These are phyloP conservation scores for Sungouiozyma intestinalis DNA, from an alignment of 805 yeast species.

Conservation along the genomic window DNA sequence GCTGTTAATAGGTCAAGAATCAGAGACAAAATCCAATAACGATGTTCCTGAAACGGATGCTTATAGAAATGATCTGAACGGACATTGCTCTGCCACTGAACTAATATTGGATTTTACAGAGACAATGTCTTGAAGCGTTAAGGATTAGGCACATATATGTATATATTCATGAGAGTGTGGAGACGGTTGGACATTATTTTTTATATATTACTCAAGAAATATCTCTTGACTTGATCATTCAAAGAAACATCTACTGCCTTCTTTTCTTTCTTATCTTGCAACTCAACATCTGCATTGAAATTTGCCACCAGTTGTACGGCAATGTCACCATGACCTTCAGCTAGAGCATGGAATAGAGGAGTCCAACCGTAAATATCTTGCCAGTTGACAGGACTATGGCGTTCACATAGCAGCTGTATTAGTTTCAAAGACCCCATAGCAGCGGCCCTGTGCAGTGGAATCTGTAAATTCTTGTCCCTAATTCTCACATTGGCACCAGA, in stretches of 20 bases:
- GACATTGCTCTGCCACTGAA: constrained; percentile 13
- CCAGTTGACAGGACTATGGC: constrained; percentile 54
- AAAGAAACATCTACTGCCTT: constrained; percentile 46
- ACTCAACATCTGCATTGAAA: constrained; percentile 52
- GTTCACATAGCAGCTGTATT: constrained; percentile 41
- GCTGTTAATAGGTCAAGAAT: constrained; percentile 61
- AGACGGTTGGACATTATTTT: not conserved
- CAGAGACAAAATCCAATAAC: constrained; percentile 15
- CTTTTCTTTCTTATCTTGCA: constrained; percentile 42
- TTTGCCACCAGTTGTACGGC: constrained; percentile 47
- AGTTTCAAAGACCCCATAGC: constrained; percentile 57
- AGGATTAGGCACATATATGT: not conserved
- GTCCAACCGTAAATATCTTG: constrained; percentile 73
- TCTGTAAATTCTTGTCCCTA: constrained; percentile 56
- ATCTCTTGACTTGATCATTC: constrained; percentile 40
- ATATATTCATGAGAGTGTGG: not conserved
- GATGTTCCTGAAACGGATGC: constrained; percentile 3
- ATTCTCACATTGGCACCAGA: constrained; percentile 51
- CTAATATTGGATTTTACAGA: constrained; percentile 13
- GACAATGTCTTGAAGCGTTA: not conserved
- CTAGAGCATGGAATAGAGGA: constrained; percentile 78
- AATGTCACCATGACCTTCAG: constrained; percentile 80
- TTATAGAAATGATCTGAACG: constrained; percentile 16
- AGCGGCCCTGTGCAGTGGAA: constrained; percentile 76
- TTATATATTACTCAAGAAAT: constrained; percentile 23